These are phyloP conservation scores for Volvariella surrecta DNA, from an alignment of 1,284 basidiomycete genomes.

Conservation along the genomic window DNA sequence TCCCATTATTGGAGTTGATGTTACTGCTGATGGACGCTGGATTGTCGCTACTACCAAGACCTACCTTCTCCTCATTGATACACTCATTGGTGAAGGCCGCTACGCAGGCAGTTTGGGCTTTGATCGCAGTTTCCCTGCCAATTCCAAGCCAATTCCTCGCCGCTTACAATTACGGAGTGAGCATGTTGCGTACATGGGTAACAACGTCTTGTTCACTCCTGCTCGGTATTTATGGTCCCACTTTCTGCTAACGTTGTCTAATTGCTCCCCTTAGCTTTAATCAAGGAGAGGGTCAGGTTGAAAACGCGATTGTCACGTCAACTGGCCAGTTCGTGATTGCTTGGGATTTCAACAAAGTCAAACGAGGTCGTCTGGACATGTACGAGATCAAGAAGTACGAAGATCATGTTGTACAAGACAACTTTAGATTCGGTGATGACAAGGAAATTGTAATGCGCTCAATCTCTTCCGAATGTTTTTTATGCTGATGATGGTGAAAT, in stretches of 20 bases:
- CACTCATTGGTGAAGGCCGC: constrained; percentile 86
- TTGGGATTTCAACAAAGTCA: constrained; percentile 95
- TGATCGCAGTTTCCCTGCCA: constrained; percentile 92
- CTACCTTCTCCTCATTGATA: constrained; percentile 93
- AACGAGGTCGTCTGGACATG: constrained; percentile 83
- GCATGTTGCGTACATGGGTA: constrained; percentile 94
- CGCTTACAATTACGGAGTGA: constrained; percentile 86
- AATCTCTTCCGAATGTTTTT: constrained; percentile 4
- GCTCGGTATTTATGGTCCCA: constrained; percentile 52
- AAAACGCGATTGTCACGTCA: constrained; percentile 95
- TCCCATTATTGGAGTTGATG: constrained; percentile 92
- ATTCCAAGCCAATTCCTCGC: constrained; percentile 87
- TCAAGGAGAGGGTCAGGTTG: constrained; percentile 76
- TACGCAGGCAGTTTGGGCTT: constrained; percentile 88
- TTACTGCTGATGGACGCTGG: constrained; percentile 90
- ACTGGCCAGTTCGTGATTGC: constrained; percentile 93
- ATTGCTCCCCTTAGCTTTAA: constrained; percentile 65
- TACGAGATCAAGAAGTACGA: constrained; percentile 98
- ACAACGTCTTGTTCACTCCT: constrained; percentile 84
- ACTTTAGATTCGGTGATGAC: constrained; percentile 93
- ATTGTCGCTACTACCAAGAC: constrained; percentile 95
- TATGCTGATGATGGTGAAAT: constrained; percentile 8
- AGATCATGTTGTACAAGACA: constrained; percentile 91
- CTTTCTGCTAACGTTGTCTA: constrained; percentile 1
- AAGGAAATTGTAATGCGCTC: constrained; percentile 79